Base-by-base conservation (phyloP, 192 early-diverging fungal species). In the Linnemannia zychae region DNA sequence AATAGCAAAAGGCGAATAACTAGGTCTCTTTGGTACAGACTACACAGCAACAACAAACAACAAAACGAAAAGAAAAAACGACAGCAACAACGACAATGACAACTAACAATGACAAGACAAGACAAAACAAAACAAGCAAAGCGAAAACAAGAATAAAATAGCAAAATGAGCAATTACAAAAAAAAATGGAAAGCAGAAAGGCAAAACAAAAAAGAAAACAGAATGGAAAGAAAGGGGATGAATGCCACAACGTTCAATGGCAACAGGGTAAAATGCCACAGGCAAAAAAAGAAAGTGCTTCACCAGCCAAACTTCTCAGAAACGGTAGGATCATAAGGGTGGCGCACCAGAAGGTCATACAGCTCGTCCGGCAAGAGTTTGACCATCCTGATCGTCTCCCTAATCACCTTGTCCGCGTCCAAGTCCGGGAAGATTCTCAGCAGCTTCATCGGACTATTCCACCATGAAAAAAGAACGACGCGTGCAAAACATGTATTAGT, bases 271-370 rank as follows among this genome's bases (percentile, higher is more conserved):
- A n/a, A n/a, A n/a, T n/a, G n/a, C n/a, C n/a, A n/a, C n/a, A n/a
- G n/a, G n/a, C n/a, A n/a, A n/a, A n/a, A n/a, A n/a, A 52, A 0
- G 50, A 52, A 52, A 22, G 20, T 52, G 17, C 17, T n/a, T 72
- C 69, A 77, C 47, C 69, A 78, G 12, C 77, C 71, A 46, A 91
- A 73, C 79, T 89, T 79, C 53, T 88, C 87, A 50, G 87, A 76
- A 16, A 94, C 87, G 11, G 88, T 78, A 1, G 92, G 88, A 87
- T 96, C 95, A 82, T 92, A 96, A 1, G 95, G 91, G 90, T 97
- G 96, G 34, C 95, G 76, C 33, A 94, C 95, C 20, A 96, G 78
- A 78, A 92, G 89, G 77, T 95, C 93, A 76, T 97, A 97, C 57
- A 96, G 81, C 68, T 92, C 90, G 67, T 94, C 91, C 5, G 95